Percentiles rank a stretch among this genome's conserved stretches.
These are phyloP conservation scores for Inga laurina DNA, from an alignment of 306 rosid species.

Conservation along the genomic window DNA sequence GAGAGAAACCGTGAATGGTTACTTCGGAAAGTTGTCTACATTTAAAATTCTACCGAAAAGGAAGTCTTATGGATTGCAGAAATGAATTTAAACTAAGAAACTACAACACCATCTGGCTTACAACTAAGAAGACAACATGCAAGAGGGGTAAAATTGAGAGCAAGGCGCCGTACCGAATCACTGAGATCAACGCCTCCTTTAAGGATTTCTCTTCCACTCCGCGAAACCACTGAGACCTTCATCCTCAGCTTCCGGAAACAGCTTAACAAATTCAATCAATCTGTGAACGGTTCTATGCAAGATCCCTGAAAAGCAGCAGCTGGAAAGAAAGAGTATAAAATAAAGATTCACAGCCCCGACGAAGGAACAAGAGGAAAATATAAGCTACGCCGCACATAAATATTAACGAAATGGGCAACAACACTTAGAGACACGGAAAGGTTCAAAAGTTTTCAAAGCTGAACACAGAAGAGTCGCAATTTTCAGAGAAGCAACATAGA, in stretches of 20 bases:
- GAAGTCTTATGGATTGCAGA: background rate
- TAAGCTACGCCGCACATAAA: background rate
- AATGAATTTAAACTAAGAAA: slow-evolving; percentile 7
- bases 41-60: background rate
- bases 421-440: slow-evolving; percentile 17
- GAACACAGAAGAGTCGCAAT: background rate
- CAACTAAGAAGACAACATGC: background rate
- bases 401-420: background rate
- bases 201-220: slow-evolving; percentile 79
- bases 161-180: slow-evolving; percentile 64
- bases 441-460: background rate
- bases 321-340: background rate
- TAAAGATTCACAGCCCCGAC: slow-evolving; percentile 12
- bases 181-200: slow-evolving; percentile 80
- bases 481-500: background rate
- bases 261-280: slow-evolving; percentile 17
- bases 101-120: background rate
- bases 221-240: slow-evolving; percentile 81
- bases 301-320: slow-evolving; percentile 28
- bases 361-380: background rate
- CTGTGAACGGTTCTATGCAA: slow-evolving; percentile 25
- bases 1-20: slow-evolving; percentile 17
- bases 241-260: slow-evolving; percentile 45
- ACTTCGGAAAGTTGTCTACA: slow-evolving; percentile 21
- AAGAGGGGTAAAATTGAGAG: background rate